A percentile compares a stretch with the other conserved stretches of the same genome.
Conservation (phyloP, 495 filamentous ascomycete species). For the Neurospora hispaniola region DNA sequence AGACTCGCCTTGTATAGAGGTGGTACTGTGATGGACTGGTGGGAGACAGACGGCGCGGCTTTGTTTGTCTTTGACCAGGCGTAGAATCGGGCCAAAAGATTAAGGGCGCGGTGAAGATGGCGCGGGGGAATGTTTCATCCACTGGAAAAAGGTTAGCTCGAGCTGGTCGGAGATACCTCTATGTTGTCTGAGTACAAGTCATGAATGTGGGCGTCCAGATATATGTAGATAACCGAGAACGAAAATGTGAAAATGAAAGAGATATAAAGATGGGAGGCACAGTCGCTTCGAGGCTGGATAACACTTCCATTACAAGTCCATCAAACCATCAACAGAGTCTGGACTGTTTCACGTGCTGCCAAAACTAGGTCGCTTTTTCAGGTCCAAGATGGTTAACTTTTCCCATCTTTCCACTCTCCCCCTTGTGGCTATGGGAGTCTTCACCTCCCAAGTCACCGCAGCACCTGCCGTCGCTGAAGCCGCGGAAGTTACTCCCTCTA, state of each 20-base stretch:
- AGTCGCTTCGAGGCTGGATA: neutral
- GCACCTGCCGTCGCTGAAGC: neutral
- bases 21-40: neutral
- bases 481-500: neutral
- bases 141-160: neutral
- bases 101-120: neutral
- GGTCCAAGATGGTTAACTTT: neutral
- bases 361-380: too few relatives aligned
- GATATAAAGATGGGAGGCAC: neutral
- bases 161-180: too few relatives aligned
- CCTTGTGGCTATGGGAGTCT: neutral
- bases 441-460: neutral
- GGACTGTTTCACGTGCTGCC: too few relatives aligned
- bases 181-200: neutral
- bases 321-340: neutral
- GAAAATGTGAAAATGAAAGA: neutral
- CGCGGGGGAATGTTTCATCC: neutral
- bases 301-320: neutral
- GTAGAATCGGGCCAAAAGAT: neutral
- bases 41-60: neutral
- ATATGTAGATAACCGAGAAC: neutral
- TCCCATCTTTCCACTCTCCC: neutral
- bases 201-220: neutral
- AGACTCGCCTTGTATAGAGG: neutral
- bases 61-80: neutral